Conservation (phyloP, 805 yeast species). For the Candida boleticola region DNA sequence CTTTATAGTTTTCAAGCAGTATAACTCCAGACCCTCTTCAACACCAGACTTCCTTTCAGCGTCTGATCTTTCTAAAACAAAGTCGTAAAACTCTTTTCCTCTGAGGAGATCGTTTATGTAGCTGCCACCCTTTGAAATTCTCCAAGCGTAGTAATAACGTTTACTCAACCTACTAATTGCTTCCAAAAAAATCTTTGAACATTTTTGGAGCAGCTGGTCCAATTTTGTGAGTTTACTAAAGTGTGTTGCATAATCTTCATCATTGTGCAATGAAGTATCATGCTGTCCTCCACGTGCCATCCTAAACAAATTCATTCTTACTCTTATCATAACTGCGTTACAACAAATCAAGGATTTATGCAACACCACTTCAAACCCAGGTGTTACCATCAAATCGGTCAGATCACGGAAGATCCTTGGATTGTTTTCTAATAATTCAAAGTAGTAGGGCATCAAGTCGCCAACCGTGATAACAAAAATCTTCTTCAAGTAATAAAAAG, state of each 20-base stretch:
- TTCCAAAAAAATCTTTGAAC: slow-evolving; percentile 11
- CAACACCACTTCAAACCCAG: slow-evolving; percentile 16
- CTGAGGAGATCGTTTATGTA: background rate
- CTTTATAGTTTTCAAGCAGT: slow-evolving; percentile 1
- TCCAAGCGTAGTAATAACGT: slow-evolving; percentile 31
- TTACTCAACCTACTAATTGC: slow-evolving; percentile 13
- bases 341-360: slow-evolving; percentile 17
- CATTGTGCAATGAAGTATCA: background rate
- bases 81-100: slow-evolving; percentile 2
- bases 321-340: slow-evolving; percentile 6
- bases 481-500: slow-evolving; percentile 28
- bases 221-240: slow-evolving; percentile 7
- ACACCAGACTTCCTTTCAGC: background rate
- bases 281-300: background rate
- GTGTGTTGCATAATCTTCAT: background rate
- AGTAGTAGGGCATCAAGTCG: slow-evolving; percentile 20
- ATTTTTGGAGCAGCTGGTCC: slow-evolving; percentile 9
- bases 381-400: slow-evolving; percentile 18
- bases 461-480: slow-evolving; percentile 15
- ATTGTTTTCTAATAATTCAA: slow-evolving; percentile 12
- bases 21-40: background rate
- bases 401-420: slow-evolving; percentile 10
- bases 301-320: background rate
- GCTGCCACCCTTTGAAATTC: slow-evolving; percentile 17
- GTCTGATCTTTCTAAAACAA: background rate